These are phyloP conservation scores for Boletus rufocinnamomeus DNA, from an alignment of 768 basidiomycete genomes.

Conservation along the genomic window DNA sequence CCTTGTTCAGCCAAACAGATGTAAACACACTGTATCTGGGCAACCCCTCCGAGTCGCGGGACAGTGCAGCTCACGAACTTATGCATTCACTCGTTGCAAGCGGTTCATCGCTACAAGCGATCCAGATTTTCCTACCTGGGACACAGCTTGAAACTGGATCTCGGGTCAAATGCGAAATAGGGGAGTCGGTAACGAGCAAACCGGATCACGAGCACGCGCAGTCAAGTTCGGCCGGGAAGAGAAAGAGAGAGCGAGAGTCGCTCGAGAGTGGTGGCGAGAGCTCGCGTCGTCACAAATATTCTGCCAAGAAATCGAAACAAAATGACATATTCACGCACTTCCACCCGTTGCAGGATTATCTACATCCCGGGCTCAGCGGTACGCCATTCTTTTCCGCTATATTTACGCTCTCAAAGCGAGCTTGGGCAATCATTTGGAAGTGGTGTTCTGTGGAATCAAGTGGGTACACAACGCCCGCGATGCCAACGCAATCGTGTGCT, in stretches of 20 bases:
- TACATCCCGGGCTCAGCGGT: constrained; percentile 61
- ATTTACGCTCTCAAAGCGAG: not conserved
- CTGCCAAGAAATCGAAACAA: constrained; percentile 38
- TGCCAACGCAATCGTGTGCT: not conserved
- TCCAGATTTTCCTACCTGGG: constrained; percentile 14
- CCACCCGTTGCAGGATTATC: constrained; percentile 50
- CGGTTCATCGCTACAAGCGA: not conserved
- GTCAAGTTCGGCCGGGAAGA: not conserved
- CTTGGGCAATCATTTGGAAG: constrained; percentile 37
- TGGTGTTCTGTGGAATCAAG: constrained; percentile 89
- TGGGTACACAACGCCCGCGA: constrained; percentile 31
- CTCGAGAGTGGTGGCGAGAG: too few relatives aligned
- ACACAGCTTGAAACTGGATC: not conserved
- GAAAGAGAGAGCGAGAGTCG: too few relatives aligned
- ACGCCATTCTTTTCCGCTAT: constrained; percentile 17
- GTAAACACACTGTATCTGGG: not conserved
- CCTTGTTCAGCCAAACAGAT: not conserved
- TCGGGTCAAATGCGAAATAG: not conserved
- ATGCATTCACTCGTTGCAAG: not conserved
- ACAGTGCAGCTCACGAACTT: not conserved
- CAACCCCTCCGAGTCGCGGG: too few relatives aligned
- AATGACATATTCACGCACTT: constrained; percentile 55
- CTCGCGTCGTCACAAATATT: not conserved
- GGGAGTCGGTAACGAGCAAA: not conserved
- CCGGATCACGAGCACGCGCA: not conserved